Base-by-base conservation (phyloP, 495 filamentous ascomycete genomes). In the Lindgomyces ingoldianus region DNA sequence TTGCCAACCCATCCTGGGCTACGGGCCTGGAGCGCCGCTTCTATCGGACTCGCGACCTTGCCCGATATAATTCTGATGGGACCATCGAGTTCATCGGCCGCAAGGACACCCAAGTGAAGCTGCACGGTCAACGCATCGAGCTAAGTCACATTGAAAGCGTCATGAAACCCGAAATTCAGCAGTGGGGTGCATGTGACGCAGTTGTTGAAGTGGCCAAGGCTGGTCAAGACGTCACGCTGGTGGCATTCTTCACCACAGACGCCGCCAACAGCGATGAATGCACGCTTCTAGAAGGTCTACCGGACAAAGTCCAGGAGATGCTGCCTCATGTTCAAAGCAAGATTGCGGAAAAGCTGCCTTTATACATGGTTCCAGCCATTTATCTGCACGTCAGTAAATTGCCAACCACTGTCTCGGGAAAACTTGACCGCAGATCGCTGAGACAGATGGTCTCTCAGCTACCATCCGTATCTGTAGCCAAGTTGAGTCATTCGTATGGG, bases 91-190 rank as follows among this genome's bases (percentile, higher is more conserved):
- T 75, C 53, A 12, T 80, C 30, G 76, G 79, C 42, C 68, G 81
- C 41, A 75, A 75, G 42, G 79, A 81, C 51, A 70, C 68, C 44
- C 80, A 82, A 59, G 69, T 83, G 57, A 84, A 83, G 62, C 68
- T 81, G 19, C 65, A 75, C 33, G 80, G 80, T 1, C 76, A 78
- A 29, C 68, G 80, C 9, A 71, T 84, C 24, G 58, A 71, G 25
- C 55, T 67, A 16, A 51, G 46, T n/a, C 65, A 68, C 36, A 65
- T 71, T 25, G 64, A 68, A 30, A 55, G 58, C 21, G 60, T 59
- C 27, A 44, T 64, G 68, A 33, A 65, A 67, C 57, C 16, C 70
- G 76, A 27, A 30, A n/a, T n/a, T n/a, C n/a, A n/a, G n/a, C n/a
- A n/a, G n/a, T n/a, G n/a, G n/a, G n/a, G n/a, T n/a, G n/a, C n/a